Evolutionary conservation across 305 asterid species (phyloP).

Genomic region (Fraxinus latifolia): DNA sequence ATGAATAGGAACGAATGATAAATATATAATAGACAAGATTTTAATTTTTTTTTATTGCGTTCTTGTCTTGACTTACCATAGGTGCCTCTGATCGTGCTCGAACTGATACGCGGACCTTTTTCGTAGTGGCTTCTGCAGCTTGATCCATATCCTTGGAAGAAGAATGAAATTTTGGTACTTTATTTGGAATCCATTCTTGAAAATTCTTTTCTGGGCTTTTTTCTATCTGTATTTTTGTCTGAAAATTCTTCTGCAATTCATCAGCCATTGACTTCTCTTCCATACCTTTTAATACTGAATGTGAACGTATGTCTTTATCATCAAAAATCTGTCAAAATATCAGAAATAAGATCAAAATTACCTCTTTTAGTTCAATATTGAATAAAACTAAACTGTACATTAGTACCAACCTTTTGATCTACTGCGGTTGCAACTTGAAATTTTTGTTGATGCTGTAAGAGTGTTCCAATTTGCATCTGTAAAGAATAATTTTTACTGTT

Average conservation of each 20-base stretch:
- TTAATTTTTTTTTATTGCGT: neutral
- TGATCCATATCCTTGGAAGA: conserved; percentile 16
- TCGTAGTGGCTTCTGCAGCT: conserved; percentile 34
- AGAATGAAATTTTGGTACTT: conserved; percentile 17
- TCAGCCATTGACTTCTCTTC: conserved; percentile 12
- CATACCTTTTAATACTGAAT: neutral
- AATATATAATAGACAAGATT: too few species aligned
- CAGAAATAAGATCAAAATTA: neutral
- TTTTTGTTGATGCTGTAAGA: conserved; percentile 31
- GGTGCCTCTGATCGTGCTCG: conserved; percentile 49
- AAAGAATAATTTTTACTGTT: conserved; percentile 30
- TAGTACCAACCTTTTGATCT: conserved; percentile 27
- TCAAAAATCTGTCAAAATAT: conserved; percentile 13
- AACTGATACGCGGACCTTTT: conserved; percentile 50
- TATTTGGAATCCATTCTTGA: conserved; percentile 22
- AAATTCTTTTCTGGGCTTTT: conserved; percentile 19
- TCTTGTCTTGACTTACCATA: conserved; percentile 23
- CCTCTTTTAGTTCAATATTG: neutral
- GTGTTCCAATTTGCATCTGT: conserved; percentile 28
- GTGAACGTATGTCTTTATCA: neutral
- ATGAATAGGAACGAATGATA: neutral
- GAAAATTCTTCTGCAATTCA: neutral
- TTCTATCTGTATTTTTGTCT: neutral
- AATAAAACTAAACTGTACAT: neutral
- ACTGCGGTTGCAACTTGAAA: conserved; percentile 2